Evolutionary conservation across 1,284 basidiomycete genomes (phyloP).

Genomic region (Microbotryum silenes-acaulis): DNA sequence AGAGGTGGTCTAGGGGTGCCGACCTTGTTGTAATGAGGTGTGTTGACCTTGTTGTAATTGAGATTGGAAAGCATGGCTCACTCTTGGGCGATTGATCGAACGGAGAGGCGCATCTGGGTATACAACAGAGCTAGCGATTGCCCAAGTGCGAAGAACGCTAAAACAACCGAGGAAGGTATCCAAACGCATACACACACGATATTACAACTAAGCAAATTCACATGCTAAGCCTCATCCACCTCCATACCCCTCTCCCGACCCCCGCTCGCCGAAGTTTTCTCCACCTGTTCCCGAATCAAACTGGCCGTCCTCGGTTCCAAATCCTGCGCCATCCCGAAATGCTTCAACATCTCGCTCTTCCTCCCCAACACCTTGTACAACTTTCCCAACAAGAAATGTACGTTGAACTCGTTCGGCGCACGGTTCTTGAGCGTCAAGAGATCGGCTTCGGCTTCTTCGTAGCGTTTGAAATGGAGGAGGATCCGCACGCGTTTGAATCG

Average conservation of each 20-base stretch:
- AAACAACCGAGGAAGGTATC: too few species aligned
- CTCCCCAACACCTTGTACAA: slow-evolving; percentile 68
- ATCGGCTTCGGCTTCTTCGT: slow-evolving; percentile 71
- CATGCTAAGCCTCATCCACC: neutral
- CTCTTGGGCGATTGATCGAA: too few species aligned
- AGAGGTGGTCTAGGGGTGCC: too few species aligned
- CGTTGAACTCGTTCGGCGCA: slow-evolving; percentile 87
- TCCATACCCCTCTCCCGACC: neutral
- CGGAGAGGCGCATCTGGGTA: too few species aligned
- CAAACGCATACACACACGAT: too few species aligned
- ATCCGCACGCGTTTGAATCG: slow-evolving; percentile 84
- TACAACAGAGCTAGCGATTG: too few species aligned
- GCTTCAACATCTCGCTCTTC: slow-evolving; percentile 66
- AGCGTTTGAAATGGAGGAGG: slow-evolving; percentile 68
- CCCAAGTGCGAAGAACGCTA: too few species aligned
- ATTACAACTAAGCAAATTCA: too few species aligned
- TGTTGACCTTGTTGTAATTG: too few species aligned
- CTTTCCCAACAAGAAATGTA: slow-evolving; percentile 88
- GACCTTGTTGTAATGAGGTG: too few species aligned
- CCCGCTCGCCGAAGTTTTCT: neutral
- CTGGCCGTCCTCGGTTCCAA: slow-evolving; percentile 47
- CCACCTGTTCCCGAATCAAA: slow-evolving; percentile 40
- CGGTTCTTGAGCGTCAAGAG: slow-evolving; percentile 66
- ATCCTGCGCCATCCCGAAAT: slow-evolving; percentile 79
- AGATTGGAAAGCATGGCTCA: too few species aligned